A percentile compares a stretch with the other conserved stretches of the same genome.
These are phyloP conservation scores for Colletotrichum viniferum DNA, from an alignment of 2,329 filamentous ascomycete genomes.

Conservation along the genomic window DNA sequence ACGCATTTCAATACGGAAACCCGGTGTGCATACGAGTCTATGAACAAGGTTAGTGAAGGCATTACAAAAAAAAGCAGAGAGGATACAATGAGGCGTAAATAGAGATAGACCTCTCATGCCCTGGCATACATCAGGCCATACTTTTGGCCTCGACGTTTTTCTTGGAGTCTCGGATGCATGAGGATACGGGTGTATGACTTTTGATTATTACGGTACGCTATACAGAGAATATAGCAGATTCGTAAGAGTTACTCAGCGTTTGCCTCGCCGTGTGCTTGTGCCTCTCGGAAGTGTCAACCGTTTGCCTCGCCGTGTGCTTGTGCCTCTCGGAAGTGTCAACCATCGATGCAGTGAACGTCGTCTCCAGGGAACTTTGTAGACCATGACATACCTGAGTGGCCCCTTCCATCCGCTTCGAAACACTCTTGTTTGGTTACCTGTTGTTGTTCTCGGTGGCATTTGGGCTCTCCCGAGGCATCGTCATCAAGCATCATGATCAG, in stretches of 20 bases:
- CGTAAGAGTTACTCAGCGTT: not conserved
- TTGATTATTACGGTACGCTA: constrained; percentile 5
- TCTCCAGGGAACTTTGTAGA: not conserved
- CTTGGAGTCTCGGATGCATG: constrained; percentile 17
- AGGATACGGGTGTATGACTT: constrained; percentile 7
- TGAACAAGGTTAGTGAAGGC: not conserved
- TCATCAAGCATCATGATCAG: not conserved
- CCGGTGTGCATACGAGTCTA: not conserved
- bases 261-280: not conserved
- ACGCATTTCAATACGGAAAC: not conserved
- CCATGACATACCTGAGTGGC: not conserved
- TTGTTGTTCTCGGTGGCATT: not conserved
- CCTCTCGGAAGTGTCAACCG: not conserved
- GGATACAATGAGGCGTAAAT: constrained; percentile 20
- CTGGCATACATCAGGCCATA: constrained; percentile 14
- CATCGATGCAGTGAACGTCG: not conserved
- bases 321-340: not conserved
- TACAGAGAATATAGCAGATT: not conserved
- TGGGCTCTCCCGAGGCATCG: not conserved
- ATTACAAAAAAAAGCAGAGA: constrained; percentile 19
- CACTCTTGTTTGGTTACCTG: not conserved
- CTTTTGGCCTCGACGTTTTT: not conserved
- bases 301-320: not conserved
- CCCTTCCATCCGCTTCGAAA: not conserved
- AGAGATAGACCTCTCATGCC: constrained; percentile 20